Evolutionary conservation across 176 grass and related monocot genomes (phyloP), one percentile per base, ranked within the genome.

Genomic region (Thalia dealbata): DNA sequence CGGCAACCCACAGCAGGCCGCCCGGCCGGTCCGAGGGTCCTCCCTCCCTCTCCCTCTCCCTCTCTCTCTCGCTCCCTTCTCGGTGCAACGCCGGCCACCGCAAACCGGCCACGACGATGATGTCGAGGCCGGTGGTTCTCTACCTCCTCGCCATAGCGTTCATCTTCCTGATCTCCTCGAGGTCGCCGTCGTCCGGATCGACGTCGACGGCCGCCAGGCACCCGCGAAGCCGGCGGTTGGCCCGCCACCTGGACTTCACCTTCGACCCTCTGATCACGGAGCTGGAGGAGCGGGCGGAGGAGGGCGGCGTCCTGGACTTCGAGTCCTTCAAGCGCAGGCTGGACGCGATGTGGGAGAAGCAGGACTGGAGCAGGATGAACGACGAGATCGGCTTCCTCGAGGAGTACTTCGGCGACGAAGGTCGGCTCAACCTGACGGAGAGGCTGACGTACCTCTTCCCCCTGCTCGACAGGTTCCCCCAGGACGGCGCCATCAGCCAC

Each of bases 361-460:
- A 42, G 70, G 25, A 56, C 28, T 26, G 21, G 67, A 30, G n/a
- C 65, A 50, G 64, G 52, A 50, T 63, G 22, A 42, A 42, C 3
- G 74, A 28, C 1, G 46, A 21, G 67, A 43, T 78, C 24, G 52
- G 25, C 3, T 28, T 42, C 19, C n/a, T 85, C 41, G 78, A 78
- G 8, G 44, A 64, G 66, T 72, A 67, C 69, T 85, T 77, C 3
- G 78, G 83, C 44, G 24, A 71, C 35, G 69, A 66, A 14, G 79
- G 69, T 28, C 22, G 41, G 63, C 71, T 82, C 5, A 81, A 78
- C 35, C 73, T 79, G n/a, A 86, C 52, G 41, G 79, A 82, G 84
- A 42, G 84, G 61, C 61, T 86, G 74, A 41, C 23, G 29, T 81
- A 74, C 24, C 69, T 86, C 11, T 82, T 81, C 45, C 74, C 79